Conservation (phyloP, 106 monocot species). For the Amphibolis antarctica region DNA sequence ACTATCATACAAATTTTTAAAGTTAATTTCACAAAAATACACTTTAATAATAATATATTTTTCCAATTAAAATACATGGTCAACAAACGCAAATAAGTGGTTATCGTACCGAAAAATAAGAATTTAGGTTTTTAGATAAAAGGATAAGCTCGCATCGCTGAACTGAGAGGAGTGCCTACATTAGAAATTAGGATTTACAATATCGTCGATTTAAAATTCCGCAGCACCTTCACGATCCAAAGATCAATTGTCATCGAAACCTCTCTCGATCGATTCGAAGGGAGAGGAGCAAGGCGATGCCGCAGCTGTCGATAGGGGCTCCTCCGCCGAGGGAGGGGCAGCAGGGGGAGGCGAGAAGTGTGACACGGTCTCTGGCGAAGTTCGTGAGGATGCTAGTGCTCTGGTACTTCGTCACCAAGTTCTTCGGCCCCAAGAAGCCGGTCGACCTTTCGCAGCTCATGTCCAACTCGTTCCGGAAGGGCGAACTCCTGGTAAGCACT, state of each 20-base stretch:
- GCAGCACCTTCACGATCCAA: background rate
- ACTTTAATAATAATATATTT: too few relatives aligned
- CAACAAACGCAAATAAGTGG: too few relatives aligned
- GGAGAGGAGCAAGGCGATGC: background rate
- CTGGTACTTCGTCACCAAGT: conserved; percentile 91
- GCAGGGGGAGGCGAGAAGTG: conserved; percentile 23
- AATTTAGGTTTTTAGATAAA: too few relatives aligned
- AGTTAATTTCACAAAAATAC: too few relatives aligned
- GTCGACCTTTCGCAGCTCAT: conserved; percentile 57
- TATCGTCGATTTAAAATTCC: too few relatives aligned
- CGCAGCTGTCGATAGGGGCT: too few relatives aligned
- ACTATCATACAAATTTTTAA: too few relatives aligned
- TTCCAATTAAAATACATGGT: too few relatives aligned
- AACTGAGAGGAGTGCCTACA: too few relatives aligned
- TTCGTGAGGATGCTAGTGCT: conserved; percentile 74
- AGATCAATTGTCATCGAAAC: background rate
- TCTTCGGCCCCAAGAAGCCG: conserved; percentile 73
- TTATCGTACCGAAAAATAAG: too few relatives aligned
- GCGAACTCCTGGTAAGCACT: conserved; percentile 50
- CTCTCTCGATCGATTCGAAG: background rate
- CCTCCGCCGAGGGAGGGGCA: background rate
- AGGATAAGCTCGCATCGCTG: too few relatives aligned
- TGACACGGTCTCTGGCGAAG: conserved; percentile 47
- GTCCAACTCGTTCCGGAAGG: conserved; percentile 74
- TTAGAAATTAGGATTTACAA: too few relatives aligned